These are phyloP conservation scores for Wickerhamomyces pijperi DNA, from an alignment of 805 yeast species.

Conservation along the genomic window DNA sequence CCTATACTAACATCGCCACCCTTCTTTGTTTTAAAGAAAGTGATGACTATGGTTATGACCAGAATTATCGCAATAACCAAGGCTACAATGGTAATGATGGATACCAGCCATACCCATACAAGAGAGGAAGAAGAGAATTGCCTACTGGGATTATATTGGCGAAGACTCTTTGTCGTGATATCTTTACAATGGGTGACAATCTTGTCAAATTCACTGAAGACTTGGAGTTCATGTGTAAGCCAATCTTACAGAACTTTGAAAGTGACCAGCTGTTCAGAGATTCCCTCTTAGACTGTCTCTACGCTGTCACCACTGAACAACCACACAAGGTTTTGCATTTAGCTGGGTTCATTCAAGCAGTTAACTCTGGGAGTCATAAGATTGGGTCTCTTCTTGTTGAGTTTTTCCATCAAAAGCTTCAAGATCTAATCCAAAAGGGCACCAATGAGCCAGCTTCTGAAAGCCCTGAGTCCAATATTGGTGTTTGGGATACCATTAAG, in stretches of 20 bases:
- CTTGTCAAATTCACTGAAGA: conserved; percentile 38
- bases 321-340: conserved; percentile 81
- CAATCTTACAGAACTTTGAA: conserved; percentile 55
- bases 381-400: conserved; percentile 65
- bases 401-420: conserved; percentile 53
- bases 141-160: conserved; percentile 31
- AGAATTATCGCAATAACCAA: neutral
- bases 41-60: conserved; percentile 15
- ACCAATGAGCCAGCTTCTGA: conserved; percentile 4
- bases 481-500: conserved; percentile 63
- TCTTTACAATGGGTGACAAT: conserved; percentile 52
- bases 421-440: conserved; percentile 35
- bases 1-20: neutral
- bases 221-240: conserved; percentile 56
- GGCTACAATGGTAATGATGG: neutral
- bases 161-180: conserved; percentile 35
- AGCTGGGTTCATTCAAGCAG: conserved; percentile 52
- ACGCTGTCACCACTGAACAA: conserved; percentile 70
- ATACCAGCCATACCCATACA: neutral
- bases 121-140: conserved; percentile 10
- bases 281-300: conserved; percentile 50
- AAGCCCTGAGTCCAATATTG: conserved; percentile 29
- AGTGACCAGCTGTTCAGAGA: conserved; percentile 47
- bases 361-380: conserved; percentile 50
- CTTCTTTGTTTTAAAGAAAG: conserved; percentile 6